These are phyloP conservation scores for Physcia stellaris DNA, from an alignment of 495 filamentous ascomycete genomes.

Conservation along the genomic window DNA sequence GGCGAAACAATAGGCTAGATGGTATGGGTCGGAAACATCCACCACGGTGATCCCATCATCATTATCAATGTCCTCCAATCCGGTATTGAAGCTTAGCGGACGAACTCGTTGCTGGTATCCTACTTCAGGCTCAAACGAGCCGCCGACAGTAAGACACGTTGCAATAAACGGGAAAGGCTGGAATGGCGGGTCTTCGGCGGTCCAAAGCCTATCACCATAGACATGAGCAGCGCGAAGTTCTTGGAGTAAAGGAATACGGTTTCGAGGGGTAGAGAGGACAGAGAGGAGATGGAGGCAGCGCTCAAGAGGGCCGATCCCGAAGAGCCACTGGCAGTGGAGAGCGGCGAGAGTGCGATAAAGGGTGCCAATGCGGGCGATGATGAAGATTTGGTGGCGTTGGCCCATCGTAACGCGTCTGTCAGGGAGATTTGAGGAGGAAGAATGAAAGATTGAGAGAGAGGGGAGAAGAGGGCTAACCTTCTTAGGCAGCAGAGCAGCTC, in stretches of 20 bases:
- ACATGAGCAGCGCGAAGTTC: conserved; percentile 5
- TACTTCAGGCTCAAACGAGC: not conserved
- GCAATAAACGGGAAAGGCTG: conserved; percentile 12
- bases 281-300: conserved; percentile 6
- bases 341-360: conserved; percentile 9
- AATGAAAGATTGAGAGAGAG: too few relatives aligned
- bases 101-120: conserved; percentile 1
- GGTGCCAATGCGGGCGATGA: conserved; percentile 6
- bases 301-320: conserved; percentile 1
- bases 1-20: not conserved
- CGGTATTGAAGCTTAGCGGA: not conserved
- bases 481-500: too few relatives aligned
- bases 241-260: conserved; percentile 6
- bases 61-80: not conserved
- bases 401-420: too few relatives aligned
- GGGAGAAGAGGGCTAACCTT: too few relatives aligned
- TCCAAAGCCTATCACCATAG: conserved; percentile 6
- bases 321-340: conserved; percentile 10
- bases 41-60: conserved; percentile 1
- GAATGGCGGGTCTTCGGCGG: not conserved
- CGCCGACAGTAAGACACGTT: conserved; percentile 8
- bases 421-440: too few relatives aligned
- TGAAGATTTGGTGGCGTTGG: conserved; percentile 12
- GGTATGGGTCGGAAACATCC: not conserved
- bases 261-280: not conserved